Conservation (phyloP, 2,329 filamentous ascomycete species). For the Monilinia laxa region DNA sequence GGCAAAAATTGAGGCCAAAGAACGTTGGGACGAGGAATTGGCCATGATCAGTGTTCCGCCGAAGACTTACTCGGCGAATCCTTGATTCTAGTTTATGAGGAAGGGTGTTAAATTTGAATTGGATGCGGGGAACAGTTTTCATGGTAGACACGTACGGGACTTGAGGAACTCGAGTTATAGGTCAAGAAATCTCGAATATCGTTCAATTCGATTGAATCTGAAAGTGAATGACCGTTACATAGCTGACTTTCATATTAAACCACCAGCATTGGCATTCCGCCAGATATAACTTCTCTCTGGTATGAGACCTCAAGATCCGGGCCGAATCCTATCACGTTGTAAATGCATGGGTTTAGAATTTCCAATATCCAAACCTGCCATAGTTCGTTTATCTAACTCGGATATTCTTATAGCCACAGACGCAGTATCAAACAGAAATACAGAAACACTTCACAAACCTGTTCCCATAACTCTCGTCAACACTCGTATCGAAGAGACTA, state of each 20-base stretch:
- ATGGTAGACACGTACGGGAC: neutral
- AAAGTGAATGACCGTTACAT: neutral
- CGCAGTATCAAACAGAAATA: too few species aligned
- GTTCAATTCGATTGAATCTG: neutral
- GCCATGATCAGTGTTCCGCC: neutral
- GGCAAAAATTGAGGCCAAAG: neutral
- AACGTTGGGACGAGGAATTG: neutral
- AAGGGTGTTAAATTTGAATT: neutral
- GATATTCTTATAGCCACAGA: rapidly evolving
- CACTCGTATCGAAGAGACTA: too few species aligned
- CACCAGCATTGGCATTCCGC: neutral
- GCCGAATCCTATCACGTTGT: too few species aligned
- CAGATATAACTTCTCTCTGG: neutral
- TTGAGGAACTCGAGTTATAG: neutral
- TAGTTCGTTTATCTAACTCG: too few species aligned
- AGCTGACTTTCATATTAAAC: neutral
- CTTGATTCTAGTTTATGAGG: neutral
- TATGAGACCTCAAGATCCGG: neutral
- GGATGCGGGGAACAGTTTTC: neutral
- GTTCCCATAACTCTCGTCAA: neutral
- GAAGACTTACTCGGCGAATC: neutral
- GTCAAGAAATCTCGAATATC: neutral
- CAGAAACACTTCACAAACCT: neutral
- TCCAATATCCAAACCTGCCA: too few species aligned
- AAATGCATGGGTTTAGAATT: too few species aligned